Base-by-base conservation (phyloP, 2,329 filamentous ascomycete species). In the Fusarium abutilonis region DNA sequence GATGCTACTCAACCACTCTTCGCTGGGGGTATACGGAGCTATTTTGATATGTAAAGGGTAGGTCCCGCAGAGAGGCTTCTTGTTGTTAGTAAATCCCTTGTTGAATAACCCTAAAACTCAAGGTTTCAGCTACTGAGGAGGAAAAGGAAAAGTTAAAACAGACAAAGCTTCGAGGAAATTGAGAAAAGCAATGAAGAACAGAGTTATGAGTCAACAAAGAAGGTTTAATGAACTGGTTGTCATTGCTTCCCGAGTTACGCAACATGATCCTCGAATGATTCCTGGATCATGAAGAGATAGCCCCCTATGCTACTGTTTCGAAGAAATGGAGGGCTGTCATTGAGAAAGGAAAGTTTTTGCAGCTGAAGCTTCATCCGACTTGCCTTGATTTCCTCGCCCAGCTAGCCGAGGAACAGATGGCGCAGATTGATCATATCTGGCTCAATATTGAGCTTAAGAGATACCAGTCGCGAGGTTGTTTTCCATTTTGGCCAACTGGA, bases 391-490 rank as follows among this genome's bases (percentile, higher is more conserved):
- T 11, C 1, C 49, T 65, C 14, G 15, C 47, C 9, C 14, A 19
- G 4, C 35, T 61, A 3, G 6, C 2, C 10, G 6, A 40, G 9
- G 38, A 11, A 11, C 46, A 32, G 3, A 34, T 5, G 28, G 14
- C 31, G 10, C 4, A 31, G 4, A 10, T 64, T 2, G 34, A 47
- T 19, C 56, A 67, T 15, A 28, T 66, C 11, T 64, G 56, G 47
- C 39, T 67, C 6, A 59, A 64, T 4, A 52, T 67, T 8, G 51
- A 67, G 32, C 60, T 67, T 10, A 17, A 26, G 0, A 14, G 10
- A 31, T 67, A 64, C 15, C 48, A 42, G 6, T 66, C 60, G 10
- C 51, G 23, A 9, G 31, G 9, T 5, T 66, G 9, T 63, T 63
- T 26, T 44, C 5, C 0, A 52, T 58, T 21, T 14, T 66, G 15